A percentile compares a stretch with the other conserved stretches of the same genome.
phyloP scores from a whole-genome alignment of 768 basidiomycete genomes.

The Mycena pura region DNA sequence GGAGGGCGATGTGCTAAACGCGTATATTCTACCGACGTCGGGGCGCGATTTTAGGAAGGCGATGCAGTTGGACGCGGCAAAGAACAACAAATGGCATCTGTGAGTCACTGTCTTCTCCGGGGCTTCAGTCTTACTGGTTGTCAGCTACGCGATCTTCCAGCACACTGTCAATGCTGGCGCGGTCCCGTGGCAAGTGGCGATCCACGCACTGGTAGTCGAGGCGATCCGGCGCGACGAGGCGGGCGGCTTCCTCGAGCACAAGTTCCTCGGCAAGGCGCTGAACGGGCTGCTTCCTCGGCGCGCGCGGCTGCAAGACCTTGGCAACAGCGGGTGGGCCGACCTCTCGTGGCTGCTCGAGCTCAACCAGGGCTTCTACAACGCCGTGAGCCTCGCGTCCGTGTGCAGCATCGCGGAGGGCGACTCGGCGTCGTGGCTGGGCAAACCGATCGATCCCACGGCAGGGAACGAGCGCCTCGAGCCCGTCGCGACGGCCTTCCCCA shows the following conservation, averaged over 20 bases:
- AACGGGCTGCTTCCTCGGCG: slow-evolving; percentile 34
- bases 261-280: slow-evolving; percentile 30
- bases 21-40: background rate
- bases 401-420: background rate
- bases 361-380: slow-evolving; percentile 36
- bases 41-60: background rate
- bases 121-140: background rate
- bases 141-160: slow-evolving; percentile 11
- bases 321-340: slow-evolving; percentile 29
- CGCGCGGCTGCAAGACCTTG: slow-evolving; percentile 22
- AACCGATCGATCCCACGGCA: slow-evolving; percentile 25
- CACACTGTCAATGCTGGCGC: slow-evolving; percentile 9
- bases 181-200: slow-evolving; percentile 12
- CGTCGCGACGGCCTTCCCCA: slow-evolving; percentile 30
- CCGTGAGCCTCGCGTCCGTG: slow-evolving; percentile 30
- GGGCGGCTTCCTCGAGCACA: slow-evolving; percentile 19
- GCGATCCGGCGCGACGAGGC: slow-evolving; percentile 30
- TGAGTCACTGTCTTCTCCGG: background rate
- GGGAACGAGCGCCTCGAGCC: slow-evolving; percentile 34
- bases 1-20: background rate
- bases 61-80: background rate
- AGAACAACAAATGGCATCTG: slow-evolving; percentile 6
- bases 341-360: slow-evolving; percentile 35
- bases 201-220: slow-evolving; percentile 23
- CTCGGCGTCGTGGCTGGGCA: slow-evolving; percentile 29